These are phyloP conservation scores for Paulownia fortunei DNA, from an alignment of 257 asterid species.

Conservation along the genomic window DNA sequence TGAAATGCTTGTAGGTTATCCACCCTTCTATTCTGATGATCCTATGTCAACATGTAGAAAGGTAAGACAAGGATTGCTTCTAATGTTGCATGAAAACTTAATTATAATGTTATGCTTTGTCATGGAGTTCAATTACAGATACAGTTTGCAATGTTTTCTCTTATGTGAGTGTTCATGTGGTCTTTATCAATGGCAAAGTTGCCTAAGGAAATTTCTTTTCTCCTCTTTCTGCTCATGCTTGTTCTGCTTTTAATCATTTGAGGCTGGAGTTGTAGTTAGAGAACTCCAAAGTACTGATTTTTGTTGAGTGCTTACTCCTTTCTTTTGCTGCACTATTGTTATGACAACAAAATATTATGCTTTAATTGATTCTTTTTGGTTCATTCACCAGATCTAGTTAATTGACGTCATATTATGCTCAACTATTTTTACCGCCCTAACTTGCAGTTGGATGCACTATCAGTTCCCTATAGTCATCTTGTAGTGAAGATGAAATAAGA, in stretches of 20 bases:
- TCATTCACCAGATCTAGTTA: background rate
- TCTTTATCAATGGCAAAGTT: slow-evolving; percentile 19
- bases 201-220: slow-evolving; percentile 23
- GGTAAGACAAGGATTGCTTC: slow-evolving; percentile 54
- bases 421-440: background rate
- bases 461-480: slow-evolving; percentile 24
- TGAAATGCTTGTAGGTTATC: slow-evolving; percentile 99
- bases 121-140: background rate
- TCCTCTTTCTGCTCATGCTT: slow-evolving; percentile 14
- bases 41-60: slow-evolving; percentile 99
- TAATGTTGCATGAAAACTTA: slow-evolving; percentile 22
- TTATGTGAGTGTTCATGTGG: slow-evolving; percentile 3
- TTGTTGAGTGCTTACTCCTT: background rate
- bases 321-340: background rate
- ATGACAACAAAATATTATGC: background rate
- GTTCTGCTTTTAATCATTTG: background rate
- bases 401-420: slow-evolving; percentile 8
- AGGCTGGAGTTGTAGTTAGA: slow-evolving; percentile 20
- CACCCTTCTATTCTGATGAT: slow-evolving; percentile 97
- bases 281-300: background rate
- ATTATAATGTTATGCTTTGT: slow-evolving; percentile 14
- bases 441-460: slow-evolving; percentile 18
- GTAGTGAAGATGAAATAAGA: background rate
- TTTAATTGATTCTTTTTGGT: slow-evolving; percentile 3
- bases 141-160: background rate